Conservation (phyloP, 1,284 basidiomycete genomes). For the Malassezia globosa region DNA sequence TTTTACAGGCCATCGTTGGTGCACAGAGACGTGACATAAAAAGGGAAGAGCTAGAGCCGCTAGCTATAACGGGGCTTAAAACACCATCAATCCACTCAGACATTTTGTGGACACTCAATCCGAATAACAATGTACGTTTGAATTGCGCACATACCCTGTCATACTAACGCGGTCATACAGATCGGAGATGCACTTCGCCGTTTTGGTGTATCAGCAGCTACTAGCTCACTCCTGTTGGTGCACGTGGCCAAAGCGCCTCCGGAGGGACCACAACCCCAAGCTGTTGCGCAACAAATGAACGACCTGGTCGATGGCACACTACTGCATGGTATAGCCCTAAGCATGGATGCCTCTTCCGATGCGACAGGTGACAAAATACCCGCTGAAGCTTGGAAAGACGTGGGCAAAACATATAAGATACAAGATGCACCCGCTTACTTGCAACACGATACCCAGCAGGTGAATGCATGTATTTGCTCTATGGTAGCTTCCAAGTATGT, state of each 20-base stretch:
- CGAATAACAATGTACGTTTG: constrained; percentile 17
- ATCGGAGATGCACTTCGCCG: constrained; percentile 16
- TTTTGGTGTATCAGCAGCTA: constrained; percentile 12
- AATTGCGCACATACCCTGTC: no score
- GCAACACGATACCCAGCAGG: background rate
- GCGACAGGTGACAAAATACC: background rate
- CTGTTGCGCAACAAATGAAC: constrained; percentile 5
- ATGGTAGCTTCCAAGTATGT: constrained; percentile 16
- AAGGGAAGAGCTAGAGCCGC: background rate
- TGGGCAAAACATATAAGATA: constrained; percentile 11
- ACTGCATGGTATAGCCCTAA: background rate
- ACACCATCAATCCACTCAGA: constrained; percentile 22
- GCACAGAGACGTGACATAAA: background rate
- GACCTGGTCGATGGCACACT: constrained; percentile 13
- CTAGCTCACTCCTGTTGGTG: constrained; percentile 11
- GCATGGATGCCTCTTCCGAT: no score
- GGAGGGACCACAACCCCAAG: background rate
- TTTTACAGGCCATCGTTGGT: constrained; percentile 12
- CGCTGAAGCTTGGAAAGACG: constrained; percentile 3
- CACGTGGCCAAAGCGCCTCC: constrained; percentile 2
- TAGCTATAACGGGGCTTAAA: constrained; percentile 8
- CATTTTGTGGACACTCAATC: constrained; percentile 19
- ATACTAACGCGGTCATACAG: constrained; percentile 6
- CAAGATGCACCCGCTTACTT: constrained; percentile 6
- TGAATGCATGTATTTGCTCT: constrained; percentile 3